Evolutionary conservation across 495 filamentous ascomycete genomes (phyloP), one percentile per base, ranked within the genome.

Genomic region (Pseudevernia furfuracea): DNA sequence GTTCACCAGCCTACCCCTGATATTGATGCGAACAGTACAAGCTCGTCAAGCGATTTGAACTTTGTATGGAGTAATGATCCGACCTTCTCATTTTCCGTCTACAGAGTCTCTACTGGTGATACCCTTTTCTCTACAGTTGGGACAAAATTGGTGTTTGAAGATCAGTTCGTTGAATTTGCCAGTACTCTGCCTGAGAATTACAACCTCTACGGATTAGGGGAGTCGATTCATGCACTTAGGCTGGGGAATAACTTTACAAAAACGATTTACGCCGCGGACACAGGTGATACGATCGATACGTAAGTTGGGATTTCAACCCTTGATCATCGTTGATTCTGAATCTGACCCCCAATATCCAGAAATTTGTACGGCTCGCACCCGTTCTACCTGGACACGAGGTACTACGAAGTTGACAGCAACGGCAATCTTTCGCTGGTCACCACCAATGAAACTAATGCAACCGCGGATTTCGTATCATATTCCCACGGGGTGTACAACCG

Each of bases 211-310:
- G 83, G 85, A 11, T 72, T 87, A 32, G 85, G 84, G 58, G 85
- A 88, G 70, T 76, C 76, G 3, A 84, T 87, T 43, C 81, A 82
- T 70, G 78, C 79, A 34, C 70, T 87, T n/a, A 75, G 84, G 21
- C 76, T 87, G 17, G 77, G 82, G 34, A 80, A 85, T 60, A 85
- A 87, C 63, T 74, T 76, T 48, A 84, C 79, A 65, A 79, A 86
- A 39, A 92, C 89, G 6, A 79, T 89, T 62, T 92, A 83, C 63
- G 85, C 86, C 17, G 86, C 88, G 4, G 90, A 94, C 71, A 80
- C 81, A 78, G 84, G 75, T 14, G 81, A 84, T 68, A 81, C 84
- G 19, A 81, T 87, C 66, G 82, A 87, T 63, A 53, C 58, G 80
- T 81, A 64, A 71, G 62, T 48, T 7, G 15, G 46, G n/a, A 4